phyloP scores from a whole-genome alignment of 1,284 basidiomycete species.

The Pascua sp. region DNA sequence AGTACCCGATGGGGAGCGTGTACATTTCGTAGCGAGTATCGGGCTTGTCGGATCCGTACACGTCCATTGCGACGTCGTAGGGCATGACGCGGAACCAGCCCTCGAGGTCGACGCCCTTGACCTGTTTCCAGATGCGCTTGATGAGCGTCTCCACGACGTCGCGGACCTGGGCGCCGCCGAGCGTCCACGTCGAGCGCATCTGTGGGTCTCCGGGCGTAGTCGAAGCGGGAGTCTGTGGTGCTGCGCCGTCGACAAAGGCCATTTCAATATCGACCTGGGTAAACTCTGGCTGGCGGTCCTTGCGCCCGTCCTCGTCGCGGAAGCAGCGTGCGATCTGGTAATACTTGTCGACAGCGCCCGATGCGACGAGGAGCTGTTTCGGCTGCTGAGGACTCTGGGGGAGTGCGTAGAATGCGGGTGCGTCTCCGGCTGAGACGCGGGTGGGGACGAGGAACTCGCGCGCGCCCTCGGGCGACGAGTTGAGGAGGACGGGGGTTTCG shows the following conservation, averaged over 20 bases:
- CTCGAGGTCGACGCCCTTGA: conserved; percentile 58
- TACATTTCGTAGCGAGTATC: conserved; percentile 82
- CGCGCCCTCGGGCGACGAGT: conserved; percentile 90
- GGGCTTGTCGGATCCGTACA: conserved; percentile 94
- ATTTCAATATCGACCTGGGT: conserved; percentile 96
- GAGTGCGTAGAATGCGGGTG: conserved; percentile 77
- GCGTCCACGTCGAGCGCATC: conserved; percentile 61
- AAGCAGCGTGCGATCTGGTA: conserved; percentile 93
- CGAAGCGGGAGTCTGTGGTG: conserved; percentile 46
- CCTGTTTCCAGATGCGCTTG: conserved; percentile 66
- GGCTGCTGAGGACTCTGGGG: conserved; percentile 95
- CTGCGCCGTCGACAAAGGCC: conserved; percentile 78
- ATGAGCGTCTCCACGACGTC: conserved; percentile 69
- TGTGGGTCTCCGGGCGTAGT: background rate
- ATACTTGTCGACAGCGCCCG: conserved; percentile 83
- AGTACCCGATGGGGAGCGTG: conserved; percentile 50
- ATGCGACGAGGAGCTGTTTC: conserved; percentile 88
- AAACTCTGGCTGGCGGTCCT: conserved; percentile 93
- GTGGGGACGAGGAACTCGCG: conserved; percentile 91
- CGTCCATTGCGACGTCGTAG: conserved; percentile 78
- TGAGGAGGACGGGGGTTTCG: conserved; percentile 88
- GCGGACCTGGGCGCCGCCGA: conserved; percentile 76
- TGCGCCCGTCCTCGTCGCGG: conserved; percentile 89
- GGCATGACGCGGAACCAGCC: conserved; percentile 73
- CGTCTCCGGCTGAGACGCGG: conserved; percentile 49